These are phyloP conservation scores for Linnemannia hyalina DNA, from an alignment of 192 early-diverging fungal genomes.

Conservation along the genomic window DNA sequence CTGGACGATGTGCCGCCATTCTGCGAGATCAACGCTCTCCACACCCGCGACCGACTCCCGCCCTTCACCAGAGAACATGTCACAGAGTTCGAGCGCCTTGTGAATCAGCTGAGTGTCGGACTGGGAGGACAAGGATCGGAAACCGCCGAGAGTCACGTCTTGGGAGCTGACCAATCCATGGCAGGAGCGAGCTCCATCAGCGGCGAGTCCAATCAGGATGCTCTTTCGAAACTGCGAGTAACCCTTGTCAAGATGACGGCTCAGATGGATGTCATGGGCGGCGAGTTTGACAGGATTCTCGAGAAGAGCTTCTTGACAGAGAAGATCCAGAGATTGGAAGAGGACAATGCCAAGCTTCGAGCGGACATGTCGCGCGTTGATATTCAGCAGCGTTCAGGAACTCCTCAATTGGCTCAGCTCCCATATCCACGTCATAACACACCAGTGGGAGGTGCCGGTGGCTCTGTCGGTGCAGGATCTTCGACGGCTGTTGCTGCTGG, in stretches of 20 bases:
- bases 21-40: slow-evolving; percentile 62
- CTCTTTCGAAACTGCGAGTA: slow-evolving; percentile 37
- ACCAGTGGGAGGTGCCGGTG: slow-evolving; percentile 16
- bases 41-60: slow-evolving; percentile 47
- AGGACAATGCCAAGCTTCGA: slow-evolving; percentile 41
- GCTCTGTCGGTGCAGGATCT: slow-evolving; percentile 19
- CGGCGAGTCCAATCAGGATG: slow-evolving; percentile 40
- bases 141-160: slow-evolving; percentile 16
- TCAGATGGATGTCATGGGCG: slow-evolving; percentile 60
- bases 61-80: slow-evolving; percentile 59
- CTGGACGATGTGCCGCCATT: slow-evolving; percentile 61
- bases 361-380: slow-evolving; percentile 47
- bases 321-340: slow-evolving; percentile 39
- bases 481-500: slow-evolving; percentile 2
- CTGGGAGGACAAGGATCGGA: slow-evolving; percentile 10
- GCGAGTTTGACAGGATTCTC: slow-evolving; percentile 59
- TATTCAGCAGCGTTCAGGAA: slow-evolving; percentile 48
- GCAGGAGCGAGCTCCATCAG: slow-evolving; percentile 28
- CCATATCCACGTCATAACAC: slow-evolving; percentile 28
- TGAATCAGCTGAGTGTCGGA: slow-evolving; percentile 34
- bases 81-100: slow-evolving; percentile 42
- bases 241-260: slow-evolving; percentile 54
- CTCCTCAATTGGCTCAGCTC: slow-evolving; percentile 32
- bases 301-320: slow-evolving; percentile 58
- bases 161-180: slow-evolving; percentile 21